phyloP scores from a whole-genome alignment of 257 asterid genomes.

The Solanum infundibuliforme region DNA sequence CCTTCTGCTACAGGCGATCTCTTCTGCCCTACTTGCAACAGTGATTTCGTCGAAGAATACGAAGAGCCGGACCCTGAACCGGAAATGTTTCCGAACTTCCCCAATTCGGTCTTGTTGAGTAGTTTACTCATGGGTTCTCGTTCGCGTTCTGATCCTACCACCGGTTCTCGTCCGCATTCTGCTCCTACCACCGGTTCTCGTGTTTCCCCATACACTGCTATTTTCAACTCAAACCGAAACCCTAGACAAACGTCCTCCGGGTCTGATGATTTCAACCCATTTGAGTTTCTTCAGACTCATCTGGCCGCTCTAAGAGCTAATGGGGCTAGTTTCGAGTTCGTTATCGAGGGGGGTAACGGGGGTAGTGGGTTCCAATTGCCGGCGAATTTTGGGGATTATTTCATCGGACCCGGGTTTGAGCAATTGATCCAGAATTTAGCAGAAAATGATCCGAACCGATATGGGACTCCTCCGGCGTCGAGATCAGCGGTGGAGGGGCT shows the following conservation, averaged over 20 bases:
- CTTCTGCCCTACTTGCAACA: constrained; percentile 56
- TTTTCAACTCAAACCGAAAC: background rate
- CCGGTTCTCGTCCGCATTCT: background rate
- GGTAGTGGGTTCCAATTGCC: constrained; percentile 17
- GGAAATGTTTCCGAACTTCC: background rate
- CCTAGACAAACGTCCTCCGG: constrained; percentile 5
- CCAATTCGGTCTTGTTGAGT: constrained; percentile 32
- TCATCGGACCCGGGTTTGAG: constrained; percentile 63
- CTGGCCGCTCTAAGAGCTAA: constrained; percentile 43
- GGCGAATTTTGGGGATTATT: constrained; percentile 54
- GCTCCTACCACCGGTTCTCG: background rate
- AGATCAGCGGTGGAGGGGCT: constrained; percentile 43
- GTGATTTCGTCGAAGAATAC: constrained; percentile 60
- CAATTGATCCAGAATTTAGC: constrained; percentile 65
- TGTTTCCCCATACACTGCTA: constrained; percentile 9
- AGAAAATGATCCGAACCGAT: constrained; percentile 68
- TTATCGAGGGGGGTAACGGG: constrained; percentile 20
- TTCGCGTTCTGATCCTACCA: background rate
- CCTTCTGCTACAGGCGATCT: constrained; percentile 43
- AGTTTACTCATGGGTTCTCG: constrained; percentile 17
- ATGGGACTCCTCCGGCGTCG: constrained; percentile 72
- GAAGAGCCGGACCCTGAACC: constrained; percentile 19
- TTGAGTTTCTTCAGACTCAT: constrained; percentile 22
- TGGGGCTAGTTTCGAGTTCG: constrained; percentile 49
- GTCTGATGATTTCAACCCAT: constrained; percentile 36